phyloP scores from a whole-genome alignment of 2,329 filamentous ascomycete species.

The Trichothecium roseum region DNA sequence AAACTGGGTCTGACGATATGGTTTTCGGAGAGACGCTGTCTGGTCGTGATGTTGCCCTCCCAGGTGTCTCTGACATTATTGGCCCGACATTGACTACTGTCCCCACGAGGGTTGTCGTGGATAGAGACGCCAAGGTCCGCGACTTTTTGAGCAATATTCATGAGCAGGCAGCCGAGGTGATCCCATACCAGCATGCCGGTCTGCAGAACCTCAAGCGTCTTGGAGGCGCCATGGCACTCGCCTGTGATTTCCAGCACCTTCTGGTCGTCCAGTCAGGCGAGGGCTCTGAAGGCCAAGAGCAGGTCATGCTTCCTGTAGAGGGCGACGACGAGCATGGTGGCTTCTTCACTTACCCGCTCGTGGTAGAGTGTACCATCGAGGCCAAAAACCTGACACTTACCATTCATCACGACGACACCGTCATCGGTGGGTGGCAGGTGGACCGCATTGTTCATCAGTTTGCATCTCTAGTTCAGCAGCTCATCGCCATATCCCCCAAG shows the following conservation, averaged over 20 bases:
- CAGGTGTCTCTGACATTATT: conserved; percentile 35
- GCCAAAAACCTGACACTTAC: conserved; percentile 3
- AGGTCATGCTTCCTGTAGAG: conserved; percentile 5
- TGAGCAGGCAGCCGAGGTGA: conserved; percentile 6
- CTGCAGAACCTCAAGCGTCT: conserved; percentile 11
- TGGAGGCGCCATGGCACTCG: conserved; percentile 2
- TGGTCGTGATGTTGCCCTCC: conserved; percentile 32
- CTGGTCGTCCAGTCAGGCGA: conserved; percentile 7
- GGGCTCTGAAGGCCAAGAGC: not conserved
- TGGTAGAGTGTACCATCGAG: conserved; percentile 11
- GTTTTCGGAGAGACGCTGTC: conserved; percentile 46
- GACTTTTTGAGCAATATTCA: conserved; percentile 13
- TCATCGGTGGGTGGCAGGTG: conserved; percentile 8
- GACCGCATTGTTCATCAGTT: conserved; percentile 9
- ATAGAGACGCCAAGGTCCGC: conserved; percentile 23
- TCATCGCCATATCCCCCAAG: conserved; percentile 5
- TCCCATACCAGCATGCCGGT: conserved; percentile 10
- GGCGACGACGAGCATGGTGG: conserved; percentile 1
- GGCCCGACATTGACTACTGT: conserved; percentile 46
- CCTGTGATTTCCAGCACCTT: conserved; percentile 9
- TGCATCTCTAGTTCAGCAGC: conserved; percentile 7
- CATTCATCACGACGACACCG: conserved; percentile 6
- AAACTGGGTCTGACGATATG: conserved; percentile 35
- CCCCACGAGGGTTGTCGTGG: conserved; percentile 34
- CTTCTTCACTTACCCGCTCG: conserved; percentile 15